These are phyloP conservation scores for Leccinum incarnatum DNA, from an alignment of 768 basidiomycete species.

Conservation along the genomic window DNA sequence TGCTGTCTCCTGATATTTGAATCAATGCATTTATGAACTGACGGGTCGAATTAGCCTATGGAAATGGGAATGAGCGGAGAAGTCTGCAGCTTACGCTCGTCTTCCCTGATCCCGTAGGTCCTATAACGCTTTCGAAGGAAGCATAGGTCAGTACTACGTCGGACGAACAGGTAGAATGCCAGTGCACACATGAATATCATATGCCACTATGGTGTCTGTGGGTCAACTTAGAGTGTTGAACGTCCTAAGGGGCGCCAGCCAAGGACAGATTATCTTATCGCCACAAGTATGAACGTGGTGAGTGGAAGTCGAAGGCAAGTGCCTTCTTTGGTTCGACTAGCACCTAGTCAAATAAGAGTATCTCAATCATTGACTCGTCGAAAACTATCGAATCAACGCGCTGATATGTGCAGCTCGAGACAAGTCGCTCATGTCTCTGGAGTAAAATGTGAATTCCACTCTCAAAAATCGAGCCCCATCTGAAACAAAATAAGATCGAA, in stretches of 20 bases:
- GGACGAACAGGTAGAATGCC: not conserved
- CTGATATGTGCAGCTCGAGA: too few species aligned
- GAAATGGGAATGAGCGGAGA: not conserved
- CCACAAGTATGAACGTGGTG: not conserved
- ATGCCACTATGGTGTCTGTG: not conserved
- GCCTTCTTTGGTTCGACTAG: not conserved
- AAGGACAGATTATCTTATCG: not conserved
- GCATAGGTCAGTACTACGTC: not conserved
- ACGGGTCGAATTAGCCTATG: not conserved
- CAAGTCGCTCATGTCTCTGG: not conserved
- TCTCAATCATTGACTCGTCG: not conserved
- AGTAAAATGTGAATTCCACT: not conserved
- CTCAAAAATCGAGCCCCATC: not conserved
- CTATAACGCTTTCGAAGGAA: not conserved
- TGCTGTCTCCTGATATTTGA: not conserved
- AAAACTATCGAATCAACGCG: too few species aligned
- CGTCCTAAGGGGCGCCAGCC: not conserved
- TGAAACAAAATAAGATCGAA: not conserved
- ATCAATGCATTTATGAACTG: conserved; percentile 5
- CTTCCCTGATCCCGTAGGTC: conserved; percentile 6
- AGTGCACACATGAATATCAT: conserved; percentile 3
- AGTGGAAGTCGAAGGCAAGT: not conserved
- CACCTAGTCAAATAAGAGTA: not conserved
- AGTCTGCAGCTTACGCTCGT: not conserved
- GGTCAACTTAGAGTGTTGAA: not conserved